These are phyloP conservation scores for Spathaspora passalidarum DNA, from an alignment of 805 yeast genomes.

Conservation along the genomic window DNA sequence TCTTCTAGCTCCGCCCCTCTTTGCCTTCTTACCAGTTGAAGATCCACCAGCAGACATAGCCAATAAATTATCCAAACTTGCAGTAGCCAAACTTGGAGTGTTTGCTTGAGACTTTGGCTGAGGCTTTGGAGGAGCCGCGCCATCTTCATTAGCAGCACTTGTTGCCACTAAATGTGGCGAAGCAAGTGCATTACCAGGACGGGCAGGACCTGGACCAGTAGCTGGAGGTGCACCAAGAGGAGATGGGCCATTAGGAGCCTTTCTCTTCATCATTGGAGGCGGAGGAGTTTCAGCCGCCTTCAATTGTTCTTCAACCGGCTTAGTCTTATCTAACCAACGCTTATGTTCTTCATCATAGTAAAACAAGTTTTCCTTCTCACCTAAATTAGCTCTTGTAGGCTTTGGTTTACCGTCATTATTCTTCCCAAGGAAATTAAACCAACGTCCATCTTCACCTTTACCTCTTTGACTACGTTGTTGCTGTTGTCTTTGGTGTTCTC, in stretches of 20 bases:
- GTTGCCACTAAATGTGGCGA: conserved; percentile 3
- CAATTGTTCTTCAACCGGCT: conserved; percentile 62
- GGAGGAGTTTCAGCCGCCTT: conserved; percentile 63
- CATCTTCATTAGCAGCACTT: conserved; percentile 8
- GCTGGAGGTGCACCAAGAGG: conserved; percentile 11
- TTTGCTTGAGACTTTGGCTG: conserved; percentile 10
- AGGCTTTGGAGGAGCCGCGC: conserved; percentile 7
- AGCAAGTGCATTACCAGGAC: not conserved
- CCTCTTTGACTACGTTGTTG: not conserved
- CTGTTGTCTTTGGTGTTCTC: conserved; percentile 7
- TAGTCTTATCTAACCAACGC: conserved; percentile 80
- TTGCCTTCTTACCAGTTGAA: conserved; percentile 20
- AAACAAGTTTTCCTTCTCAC: conserved; percentile 64
- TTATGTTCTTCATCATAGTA: conserved; percentile 78
- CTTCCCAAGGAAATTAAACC: conserved; percentile 50
- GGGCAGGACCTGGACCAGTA: conserved; percentile 2
- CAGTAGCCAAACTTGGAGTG: conserved; percentile 30
- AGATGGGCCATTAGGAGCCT: not conserved
- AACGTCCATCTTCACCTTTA: conserved; percentile 30
- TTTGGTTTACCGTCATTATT: conserved; percentile 65
- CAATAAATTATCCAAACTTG: conserved; percentile 40
- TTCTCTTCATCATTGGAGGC: conserved; percentile 43
- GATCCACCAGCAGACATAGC: conserved; percentile 26
- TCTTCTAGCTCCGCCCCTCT: conserved; percentile 32
- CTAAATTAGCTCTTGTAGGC: conserved; percentile 81